Evolutionary conservation across 495 filamentous ascomycete species (phyloP).

Genomic region (Peziza echinospora): DNA sequence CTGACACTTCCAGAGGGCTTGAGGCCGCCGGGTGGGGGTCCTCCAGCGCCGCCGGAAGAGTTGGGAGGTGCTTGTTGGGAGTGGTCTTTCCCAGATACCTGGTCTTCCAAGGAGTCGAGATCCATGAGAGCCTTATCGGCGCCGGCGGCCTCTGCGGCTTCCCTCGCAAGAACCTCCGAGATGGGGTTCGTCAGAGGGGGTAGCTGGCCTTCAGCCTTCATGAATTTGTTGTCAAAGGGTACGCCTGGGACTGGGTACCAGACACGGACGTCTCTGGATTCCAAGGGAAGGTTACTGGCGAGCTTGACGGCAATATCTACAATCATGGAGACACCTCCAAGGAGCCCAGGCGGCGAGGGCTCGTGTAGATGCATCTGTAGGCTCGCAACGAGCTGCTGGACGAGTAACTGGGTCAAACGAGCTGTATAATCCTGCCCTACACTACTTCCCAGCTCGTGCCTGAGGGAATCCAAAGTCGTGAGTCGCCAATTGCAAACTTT

Average conservation of each 20-base stretch:
- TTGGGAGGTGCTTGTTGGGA: background rate
- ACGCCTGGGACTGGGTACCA: constrained; percentile 61
- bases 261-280: constrained; percentile 76
- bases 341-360: constrained; percentile 51
- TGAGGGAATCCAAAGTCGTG: constrained; percentile 77
- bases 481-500: constrained; percentile 85
- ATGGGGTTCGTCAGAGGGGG: constrained; percentile 35
- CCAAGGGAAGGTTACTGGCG: constrained; percentile 63
- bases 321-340: constrained; percentile 69
- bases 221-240: constrained; percentile 40
- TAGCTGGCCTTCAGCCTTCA: constrained; percentile 62
- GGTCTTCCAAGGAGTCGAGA: constrained; percentile 23
- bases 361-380: constrained; percentile 53
- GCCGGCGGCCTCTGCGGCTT: constrained; percentile 26
- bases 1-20: background rate
- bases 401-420: constrained; percentile 44
- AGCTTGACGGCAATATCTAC: constrained; percentile 80
- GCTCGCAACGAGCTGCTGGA: constrained; percentile 44
- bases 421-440: constrained; percentile 39
- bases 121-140: constrained; percentile 25
- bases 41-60: background rate
- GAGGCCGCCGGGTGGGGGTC: background rate
- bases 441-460: constrained; percentile 41
- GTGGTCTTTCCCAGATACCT: constrained; percentile 3
- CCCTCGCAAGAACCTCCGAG: constrained; percentile 25